These are phyloP conservation scores for Fusarium transvaalense DNA, from an alignment of 2,329 filamentous ascomycete genomes.

Conservation along the genomic window DNA sequence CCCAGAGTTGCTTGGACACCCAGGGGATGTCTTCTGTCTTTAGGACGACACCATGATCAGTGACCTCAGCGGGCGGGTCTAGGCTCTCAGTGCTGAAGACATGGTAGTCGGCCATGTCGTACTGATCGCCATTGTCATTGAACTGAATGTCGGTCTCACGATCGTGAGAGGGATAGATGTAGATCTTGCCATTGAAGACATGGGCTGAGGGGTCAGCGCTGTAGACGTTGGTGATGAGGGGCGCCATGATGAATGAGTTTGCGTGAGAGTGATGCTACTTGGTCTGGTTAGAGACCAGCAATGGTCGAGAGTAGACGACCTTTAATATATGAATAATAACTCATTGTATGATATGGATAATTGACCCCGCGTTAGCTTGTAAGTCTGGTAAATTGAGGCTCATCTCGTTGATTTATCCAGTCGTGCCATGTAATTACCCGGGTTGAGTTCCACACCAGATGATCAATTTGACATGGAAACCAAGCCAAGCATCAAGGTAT, in stretches of 20 bases:
- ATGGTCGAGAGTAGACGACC: neutral
- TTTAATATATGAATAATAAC: conserved; percentile 19
- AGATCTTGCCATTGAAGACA: conserved; percentile 80
- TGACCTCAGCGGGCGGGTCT: conserved; percentile 69
- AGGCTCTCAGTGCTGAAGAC: conserved; percentile 72
- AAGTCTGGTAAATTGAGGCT: conserved; percentile 31
- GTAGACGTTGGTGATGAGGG: conserved; percentile 80
- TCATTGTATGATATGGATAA: conserved; percentile 14
- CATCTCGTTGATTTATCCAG: conserved; percentile 44
- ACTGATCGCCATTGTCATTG: conserved; percentile 89
- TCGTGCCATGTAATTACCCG: conserved; percentile 40
- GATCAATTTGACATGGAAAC: conserved; percentile 4
- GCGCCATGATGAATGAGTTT: conserved; percentile 55
- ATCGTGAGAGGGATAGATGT: conserved; percentile 86
- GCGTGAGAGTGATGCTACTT: neutral
- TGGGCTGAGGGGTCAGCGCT: conserved; percentile 85
- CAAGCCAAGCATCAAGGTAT: conserved; percentile 9
- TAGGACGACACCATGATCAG: conserved; percentile 79
- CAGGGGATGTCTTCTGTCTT: conserved; percentile 76
- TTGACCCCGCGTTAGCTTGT: conserved; percentile 38
- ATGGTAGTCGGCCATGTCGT: conserved; percentile 88
- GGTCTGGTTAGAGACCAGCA: neutral
- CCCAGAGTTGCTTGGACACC: conserved; percentile 85
- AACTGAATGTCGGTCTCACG: conserved; percentile 78
- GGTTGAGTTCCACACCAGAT: conserved; percentile 31